Evolutionary conservation across 257 asterid species (phyloP), one percentile per base, ranked within the genome.

Genomic region (Petrea volubilis): DNA sequence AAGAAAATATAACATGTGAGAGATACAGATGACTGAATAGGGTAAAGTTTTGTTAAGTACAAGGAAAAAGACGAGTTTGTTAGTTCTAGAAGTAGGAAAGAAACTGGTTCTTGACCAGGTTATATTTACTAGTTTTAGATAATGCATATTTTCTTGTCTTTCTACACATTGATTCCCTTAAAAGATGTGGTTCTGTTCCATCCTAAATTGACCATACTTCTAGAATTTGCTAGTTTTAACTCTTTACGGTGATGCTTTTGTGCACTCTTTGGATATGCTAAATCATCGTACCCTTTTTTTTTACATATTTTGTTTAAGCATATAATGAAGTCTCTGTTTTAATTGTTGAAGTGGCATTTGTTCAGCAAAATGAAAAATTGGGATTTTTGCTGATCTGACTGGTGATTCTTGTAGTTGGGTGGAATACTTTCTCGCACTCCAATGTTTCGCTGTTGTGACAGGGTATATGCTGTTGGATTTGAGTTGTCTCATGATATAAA

Each of bases 91-190:
- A 61, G 31, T 34, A 7, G n/a, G 27, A n/a, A 71, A 62, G 29
- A 17, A 62, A 38, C 36, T 50, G 17, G 62, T 7, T 20, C 4
- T 9, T 47, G 14, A 51, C 53, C 34, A n/a, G 15, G 41, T 1
- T 40, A 40, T 23, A 25, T 49, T 46, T 60, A 53, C 51, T 46
- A 49, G 29, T 67, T 67, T 50, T 29, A 20, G 25, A 23, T 59
- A 46, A 29, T 59, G 40, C 60, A 62, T 53, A 46, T 44, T 57
- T 74, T 68, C 14, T 14, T 60, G 75, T 17, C n/a, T n/a, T n/a
- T 20, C 46, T 12, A 27, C 23, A 55, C 15, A 51, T 50, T 60
- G 18, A 38, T 60, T 29, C 17, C 38, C 60, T 34, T 18, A 74
- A 46, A 58, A 46, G 7, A 11, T 36, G 11, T 36, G 10, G 57